These are phyloP conservation scores for Cenchrus purpureus DNA, from an alignment of 176 grass and related monocot genomes.

Conservation along the genomic window DNA sequence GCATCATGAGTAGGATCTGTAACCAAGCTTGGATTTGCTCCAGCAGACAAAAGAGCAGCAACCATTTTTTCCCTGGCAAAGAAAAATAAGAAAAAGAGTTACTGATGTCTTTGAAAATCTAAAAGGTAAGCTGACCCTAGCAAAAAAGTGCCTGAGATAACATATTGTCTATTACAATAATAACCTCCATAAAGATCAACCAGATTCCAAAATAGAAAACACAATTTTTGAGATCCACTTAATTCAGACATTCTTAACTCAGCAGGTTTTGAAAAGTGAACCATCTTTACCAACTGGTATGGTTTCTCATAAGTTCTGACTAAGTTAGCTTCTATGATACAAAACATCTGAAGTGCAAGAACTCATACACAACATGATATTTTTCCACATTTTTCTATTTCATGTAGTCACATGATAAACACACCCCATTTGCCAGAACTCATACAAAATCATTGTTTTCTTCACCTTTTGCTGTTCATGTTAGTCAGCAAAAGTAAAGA, in stretches of 20 bases:
- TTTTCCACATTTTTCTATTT: conserved; percentile 4
- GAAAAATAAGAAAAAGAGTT: conserved; percentile 32
- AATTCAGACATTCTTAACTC: not conserved
- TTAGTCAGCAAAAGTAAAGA: conserved; percentile 29
- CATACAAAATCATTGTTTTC: not conserved
- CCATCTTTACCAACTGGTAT: conserved; percentile 18
- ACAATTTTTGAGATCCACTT: conserved; percentile 16
- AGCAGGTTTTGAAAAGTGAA: conserved; percentile 35
- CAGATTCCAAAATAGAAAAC: conserved; percentile 22
- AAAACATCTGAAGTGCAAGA: conserved; percentile 14
- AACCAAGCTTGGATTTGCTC: conserved; percentile 97
- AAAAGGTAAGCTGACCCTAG: not conserved
- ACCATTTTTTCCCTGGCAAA: conserved; percentile 88
- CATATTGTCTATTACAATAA: not conserved
- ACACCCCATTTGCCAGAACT: not conserved
- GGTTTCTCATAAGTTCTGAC: conserved; percentile 17
- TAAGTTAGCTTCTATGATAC: conserved; percentile 26
- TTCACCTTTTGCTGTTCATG: conserved; percentile 16
- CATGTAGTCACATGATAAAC: conserved; percentile 4
- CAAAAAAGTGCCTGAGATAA: conserved; percentile 26
- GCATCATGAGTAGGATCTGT: conserved; percentile 70
- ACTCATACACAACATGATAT: conserved; percentile 15
- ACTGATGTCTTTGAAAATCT: conserved; percentile 14
- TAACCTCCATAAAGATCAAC: conserved; percentile 19
- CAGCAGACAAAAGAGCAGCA: conserved; percentile 87